phyloP scores from a whole-genome alignment of 305 asterid species.

The Fraxinus albicans region DNA sequence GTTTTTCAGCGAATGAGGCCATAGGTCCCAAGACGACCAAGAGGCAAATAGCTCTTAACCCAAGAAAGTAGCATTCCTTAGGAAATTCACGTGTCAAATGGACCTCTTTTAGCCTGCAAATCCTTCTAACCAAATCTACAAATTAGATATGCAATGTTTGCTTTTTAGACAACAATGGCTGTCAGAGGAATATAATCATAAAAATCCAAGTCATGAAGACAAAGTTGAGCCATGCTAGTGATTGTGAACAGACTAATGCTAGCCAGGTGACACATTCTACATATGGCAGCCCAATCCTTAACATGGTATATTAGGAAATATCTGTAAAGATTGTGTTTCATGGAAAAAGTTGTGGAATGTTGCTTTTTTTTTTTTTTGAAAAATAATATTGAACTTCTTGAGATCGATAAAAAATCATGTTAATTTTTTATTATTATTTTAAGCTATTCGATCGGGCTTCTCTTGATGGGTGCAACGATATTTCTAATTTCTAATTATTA shows the following conservation, averaged over 20 bases:
- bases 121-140: constrained; percentile 60
- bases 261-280: constrained; percentile 31
- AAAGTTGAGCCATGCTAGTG: constrained; percentile 4
- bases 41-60: constrained; percentile 17
- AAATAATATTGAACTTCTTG: neutral
- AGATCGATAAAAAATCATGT: neutral
- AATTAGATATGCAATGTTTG: constrained; percentile 47
- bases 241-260: constrained; percentile 5
- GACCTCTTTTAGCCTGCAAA: constrained; percentile 43
- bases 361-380: neutral
- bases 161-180: constrained; percentile 30
- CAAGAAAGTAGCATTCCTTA: constrained; percentile 18
- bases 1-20: constrained; percentile 9
- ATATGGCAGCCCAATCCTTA: constrained; percentile 49
- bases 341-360: constrained; percentile 17
- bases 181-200: constrained; percentile 25
- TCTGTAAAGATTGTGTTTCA: constrained; percentile 28
- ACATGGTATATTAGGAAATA: constrained; percentile 42
- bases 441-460: neutral
- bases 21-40: constrained; percentile 42
- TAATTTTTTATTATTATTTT: neutral
- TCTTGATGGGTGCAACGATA: neutral
- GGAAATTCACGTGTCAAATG: constrained; percentile 58
- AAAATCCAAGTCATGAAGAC: constrained; percentile 24
- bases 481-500: too few relatives aligned